A percentile compares a stretch with the other conserved stretches of the same genome.
These are phyloP conservation scores for Cladorrhinum sp. DNA, from an alignment of 2,329 filamentous ascomycete genomes.

Conservation along the genomic window DNA sequence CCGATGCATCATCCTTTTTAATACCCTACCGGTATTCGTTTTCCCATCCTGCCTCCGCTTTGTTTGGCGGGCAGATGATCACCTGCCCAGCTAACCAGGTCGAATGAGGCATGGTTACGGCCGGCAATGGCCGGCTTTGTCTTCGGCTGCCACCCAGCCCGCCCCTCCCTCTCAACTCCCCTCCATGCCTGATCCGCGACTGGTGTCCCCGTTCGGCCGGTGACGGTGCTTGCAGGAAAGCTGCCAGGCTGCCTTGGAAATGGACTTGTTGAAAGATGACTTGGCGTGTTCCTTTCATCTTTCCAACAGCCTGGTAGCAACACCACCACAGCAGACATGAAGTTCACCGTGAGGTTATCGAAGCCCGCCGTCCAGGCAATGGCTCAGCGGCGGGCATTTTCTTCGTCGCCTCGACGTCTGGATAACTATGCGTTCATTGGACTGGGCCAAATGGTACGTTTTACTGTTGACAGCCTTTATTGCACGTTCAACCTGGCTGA, in stretches of 20 bases:
- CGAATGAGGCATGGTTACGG: constrained; percentile 16
- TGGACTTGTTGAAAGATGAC: background rate
- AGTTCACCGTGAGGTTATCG: constrained; percentile 24
- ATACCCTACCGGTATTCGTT: background rate
- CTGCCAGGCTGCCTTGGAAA: background rate
- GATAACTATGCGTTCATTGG: constrained; percentile 59
- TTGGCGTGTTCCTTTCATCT: background rate
- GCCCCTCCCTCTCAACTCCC: background rate
- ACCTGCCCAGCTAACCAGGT: constrained; percentile 10
- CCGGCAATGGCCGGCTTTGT: constrained; percentile 38
- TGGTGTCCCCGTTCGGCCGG: constrained; percentile 17
- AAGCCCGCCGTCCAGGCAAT: constrained; percentile 27
- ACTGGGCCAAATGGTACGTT: constrained; percentile 57
- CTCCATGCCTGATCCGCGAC: background rate
- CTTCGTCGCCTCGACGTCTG: constrained; percentile 44
- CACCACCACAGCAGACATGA: constrained; percentile 21
- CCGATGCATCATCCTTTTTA: background rate
- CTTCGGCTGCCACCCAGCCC: constrained; percentile 23
- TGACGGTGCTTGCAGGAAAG: background rate
- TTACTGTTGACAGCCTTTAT: background rate
- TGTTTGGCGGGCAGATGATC: constrained; percentile 14
- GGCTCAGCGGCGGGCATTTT: constrained; percentile 48
- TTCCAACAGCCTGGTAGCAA: background rate
- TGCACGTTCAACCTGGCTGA: background rate
- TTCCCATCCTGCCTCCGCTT: constrained; percentile 8